A percentile compares a stretch with the other conserved stretches of the same genome.
Conservation (phyloP, 176 grass and related monocot species). For the Aegilops bicornis region DNA sequence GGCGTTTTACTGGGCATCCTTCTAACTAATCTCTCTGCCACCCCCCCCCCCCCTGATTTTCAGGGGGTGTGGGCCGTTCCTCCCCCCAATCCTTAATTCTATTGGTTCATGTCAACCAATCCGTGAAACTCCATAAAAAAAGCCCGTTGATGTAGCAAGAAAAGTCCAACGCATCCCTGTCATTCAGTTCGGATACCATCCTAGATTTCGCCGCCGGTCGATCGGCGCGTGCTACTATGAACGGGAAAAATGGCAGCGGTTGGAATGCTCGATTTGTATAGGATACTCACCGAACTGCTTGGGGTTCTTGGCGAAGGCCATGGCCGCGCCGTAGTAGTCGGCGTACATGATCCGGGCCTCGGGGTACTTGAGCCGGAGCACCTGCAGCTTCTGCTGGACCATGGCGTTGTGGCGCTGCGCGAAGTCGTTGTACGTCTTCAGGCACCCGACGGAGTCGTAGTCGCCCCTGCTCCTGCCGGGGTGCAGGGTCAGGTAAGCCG, state of each 20-base stretch:
- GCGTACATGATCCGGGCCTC: conserved; percentile 68
- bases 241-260: background rate
- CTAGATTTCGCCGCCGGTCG: background rate
- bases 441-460: conserved; percentile 65
- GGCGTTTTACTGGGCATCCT: no score
- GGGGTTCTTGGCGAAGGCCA: conserved; percentile 68
- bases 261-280: background rate
- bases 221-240: background rate
- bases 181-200: background rate
- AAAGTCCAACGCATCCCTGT: background rate
- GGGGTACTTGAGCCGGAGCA: conserved; percentile 58
- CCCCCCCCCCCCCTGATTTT: no score
- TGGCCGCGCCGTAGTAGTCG: conserved; percentile 83
- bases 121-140: no score
- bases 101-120: no score
- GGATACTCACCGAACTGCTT: conserved; percentile 69
- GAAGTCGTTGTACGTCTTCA: conserved; percentile 71
- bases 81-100: no score
- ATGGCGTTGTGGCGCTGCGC: conserved; percentile 76
- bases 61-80: no score
- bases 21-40: no score
- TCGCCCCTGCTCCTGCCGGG: conserved; percentile 43
- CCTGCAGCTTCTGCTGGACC: conserved; percentile 52
- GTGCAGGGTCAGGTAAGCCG: conserved; percentile 75
- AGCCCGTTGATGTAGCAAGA: background rate